Conservation (phyloP, 352 stramenopile genomes). For the Phytopythium aichiense region DNA sequence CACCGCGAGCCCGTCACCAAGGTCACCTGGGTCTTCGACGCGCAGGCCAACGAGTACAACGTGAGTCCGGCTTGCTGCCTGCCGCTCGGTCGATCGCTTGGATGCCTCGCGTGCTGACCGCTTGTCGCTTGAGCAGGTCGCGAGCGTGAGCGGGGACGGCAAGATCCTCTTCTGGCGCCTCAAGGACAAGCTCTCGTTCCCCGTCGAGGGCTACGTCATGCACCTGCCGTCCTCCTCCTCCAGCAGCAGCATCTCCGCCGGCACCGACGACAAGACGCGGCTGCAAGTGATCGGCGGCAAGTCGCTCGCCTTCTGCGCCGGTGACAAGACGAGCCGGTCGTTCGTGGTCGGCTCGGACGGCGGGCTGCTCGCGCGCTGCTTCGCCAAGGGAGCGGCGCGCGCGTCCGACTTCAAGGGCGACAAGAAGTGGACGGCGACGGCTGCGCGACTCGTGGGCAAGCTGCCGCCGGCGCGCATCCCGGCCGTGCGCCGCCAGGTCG, state of each 20-base stretch:
- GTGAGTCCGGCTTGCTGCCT: conserved; percentile 14
- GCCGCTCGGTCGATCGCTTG: background rate
- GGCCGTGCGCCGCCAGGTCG: conserved; percentile 61
- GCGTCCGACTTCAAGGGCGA: conserved; percentile 65
- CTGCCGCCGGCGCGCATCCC: conserved; percentile 38
- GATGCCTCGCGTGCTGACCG: background rate
- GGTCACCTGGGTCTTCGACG: conserved; percentile 78
- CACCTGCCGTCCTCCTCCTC: conserved; percentile 22
- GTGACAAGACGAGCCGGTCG: conserved; percentile 63
- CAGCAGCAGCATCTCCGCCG: conserved; percentile 9
- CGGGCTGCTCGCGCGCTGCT: conserved; percentile 62
- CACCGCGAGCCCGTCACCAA: conserved; percentile 84
- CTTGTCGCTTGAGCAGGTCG: conserved; percentile 24
- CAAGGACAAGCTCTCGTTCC: conserved; percentile 82
- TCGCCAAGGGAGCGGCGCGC: conserved; percentile 46
- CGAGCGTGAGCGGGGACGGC: conserved; percentile 77
- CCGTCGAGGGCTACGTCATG: conserved; percentile 85
- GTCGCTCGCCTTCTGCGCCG: conserved; percentile 53
- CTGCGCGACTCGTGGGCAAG: conserved; percentile 52
- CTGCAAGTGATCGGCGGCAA: conserved; percentile 54
- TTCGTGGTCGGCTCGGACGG: conserved; percentile 78
- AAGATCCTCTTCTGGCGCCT: conserved; percentile 86
- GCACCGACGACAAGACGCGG: conserved; percentile 1
- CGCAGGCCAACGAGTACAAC: conserved; percentile 70
- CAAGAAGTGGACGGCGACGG: conserved; percentile 77